These are phyloP conservation scores for Cladorrhinum sp. DNA, from an alignment of 2,329 filamentous ascomycete genomes.

Conservation along the genomic window DNA sequence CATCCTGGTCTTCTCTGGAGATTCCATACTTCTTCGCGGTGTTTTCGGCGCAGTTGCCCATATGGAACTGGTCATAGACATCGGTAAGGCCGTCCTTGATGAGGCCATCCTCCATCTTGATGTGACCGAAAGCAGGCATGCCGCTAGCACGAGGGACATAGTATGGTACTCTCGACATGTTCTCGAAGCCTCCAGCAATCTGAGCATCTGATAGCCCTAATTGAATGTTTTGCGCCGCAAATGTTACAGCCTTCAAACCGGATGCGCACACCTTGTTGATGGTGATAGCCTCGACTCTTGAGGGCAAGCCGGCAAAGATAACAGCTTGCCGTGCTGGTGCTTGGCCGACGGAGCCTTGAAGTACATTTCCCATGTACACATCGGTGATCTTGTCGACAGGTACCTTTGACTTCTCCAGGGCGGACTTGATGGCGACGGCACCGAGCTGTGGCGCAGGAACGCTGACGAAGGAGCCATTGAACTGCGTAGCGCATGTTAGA, in stretches of 20 bases:
- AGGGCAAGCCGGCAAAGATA: constrained; percentile 80
- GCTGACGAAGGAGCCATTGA: constrained; percentile 86
- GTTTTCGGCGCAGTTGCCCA: constrained; percentile 95
- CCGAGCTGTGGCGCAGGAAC: constrained; percentile 86
- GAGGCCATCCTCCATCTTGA: constrained; percentile 85
- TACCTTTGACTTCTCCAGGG: constrained; percentile 79
- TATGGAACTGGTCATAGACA: constrained; percentile 94
- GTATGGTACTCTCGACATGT: constrained; percentile 91
- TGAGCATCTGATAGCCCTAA: constrained; percentile 84
- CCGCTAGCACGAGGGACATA: constrained; percentile 81
- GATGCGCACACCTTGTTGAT: constrained; percentile 99
- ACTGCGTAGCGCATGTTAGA: constrained; percentile 52
- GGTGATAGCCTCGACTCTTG: constrained; percentile 81
- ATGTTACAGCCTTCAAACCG: constrained; percentile 83
- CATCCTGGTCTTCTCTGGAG: constrained; percentile 81
- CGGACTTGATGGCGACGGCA: constrained; percentile 87
- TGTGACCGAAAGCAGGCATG: constrained; percentile 80
- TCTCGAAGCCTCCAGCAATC: constrained; percentile 95
- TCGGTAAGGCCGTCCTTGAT: constrained; percentile 95
- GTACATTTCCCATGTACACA: constrained; percentile 97
- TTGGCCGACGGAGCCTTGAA: constrained; percentile 81
- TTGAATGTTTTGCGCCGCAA: constrained; percentile 93
- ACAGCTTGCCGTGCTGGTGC: constrained; percentile 86
- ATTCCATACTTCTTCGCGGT: constrained; percentile 86
- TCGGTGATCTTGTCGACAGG: constrained; percentile 79